Evolutionary conservation across 768 basidiomycete genomes (phyloP), one percentile per base, ranked within the genome.

Genomic region (Hortiboletus campestris): DNA sequence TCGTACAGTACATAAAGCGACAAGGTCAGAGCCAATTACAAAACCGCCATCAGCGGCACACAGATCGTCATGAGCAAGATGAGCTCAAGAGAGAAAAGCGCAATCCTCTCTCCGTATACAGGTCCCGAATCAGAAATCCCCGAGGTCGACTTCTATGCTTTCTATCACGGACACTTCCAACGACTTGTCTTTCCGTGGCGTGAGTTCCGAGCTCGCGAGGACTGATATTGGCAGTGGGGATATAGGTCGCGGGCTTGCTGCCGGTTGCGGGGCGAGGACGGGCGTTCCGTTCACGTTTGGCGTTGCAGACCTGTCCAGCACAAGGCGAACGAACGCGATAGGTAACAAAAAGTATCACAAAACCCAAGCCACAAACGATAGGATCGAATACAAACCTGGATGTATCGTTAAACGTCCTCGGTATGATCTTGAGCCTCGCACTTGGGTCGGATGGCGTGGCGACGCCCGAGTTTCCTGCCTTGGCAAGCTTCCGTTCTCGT

Each of bases 111-210:
- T 6, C 25, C 17, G 14, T 19, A 48, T 25, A 38, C 25, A 54
- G 51, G 44, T 55, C 16, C 45, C 11, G 44, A 47, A 41, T 65
- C 70, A 91, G 70, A 91, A 91, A 71, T 91, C 89, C 48, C 89
- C 89, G 43, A 91, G 75, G 68, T 91, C 88, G 56, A 91, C 78
- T 59, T 91, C 88, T 60, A 91, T 78, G 29, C 78, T 78, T 46
- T 86, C 84, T 59, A 88, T 80, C 38, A 89, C 68, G 19, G 79
- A 75, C 6, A 80, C 75, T 65, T 85, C 84, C 49, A 86, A 76
- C 19, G 75, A 73, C 63, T 80, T 79, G 55, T 69, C 63, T 32
- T 70, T 70, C 50, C 67, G 67, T 35, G 72, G 63, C 3, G 63
- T 35, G 25, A 63, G 47, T 36, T 67, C 66, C 47, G 74, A 65